Evolutionary conservation across 176 grass and related monocot genomes (phyloP), one percentile per base, ranked within the genome.

Genomic region (Bothriochloa decipiens): DNA sequence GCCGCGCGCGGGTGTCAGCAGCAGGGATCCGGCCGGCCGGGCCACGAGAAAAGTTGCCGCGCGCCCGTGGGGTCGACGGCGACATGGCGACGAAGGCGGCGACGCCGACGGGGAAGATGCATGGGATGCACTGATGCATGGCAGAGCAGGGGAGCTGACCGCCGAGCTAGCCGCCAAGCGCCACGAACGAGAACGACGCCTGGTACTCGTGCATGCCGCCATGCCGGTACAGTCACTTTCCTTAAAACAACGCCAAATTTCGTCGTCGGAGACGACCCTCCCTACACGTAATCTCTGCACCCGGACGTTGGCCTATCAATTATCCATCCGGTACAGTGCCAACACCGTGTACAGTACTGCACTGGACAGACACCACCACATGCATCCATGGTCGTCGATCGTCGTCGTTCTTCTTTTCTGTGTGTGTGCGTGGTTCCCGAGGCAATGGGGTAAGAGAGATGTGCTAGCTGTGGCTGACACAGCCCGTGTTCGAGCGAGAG

Each of bases 181-280:
- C 69, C 46, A 49, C 14, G 14, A 5, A 49, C 14, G 46, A 49
- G 35, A 36, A 4, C 35, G 35, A 36, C 29, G 29, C 29, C 29
- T 32, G 29, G 29, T 32, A 32, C 29, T 32, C 29, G 29, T 32
- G 29, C 35, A 36, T 25, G 61, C 42, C 42, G 10, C 33, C 23
- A 7, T 45, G 18, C 66, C 69, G 70, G 74, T 45, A 87, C 71
- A 87, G 85, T 55, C 63, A 14, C 72, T 47, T 70, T 82, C 86
- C 86, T 82, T 87, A 77, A 87, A 87, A 36, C 72, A 49, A 36
- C 13, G 42, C 43, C 65, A 16, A 50, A 50, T 78, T 69, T 27
- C 63, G 32, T 27, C 8, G 29, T 32, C 29, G 29, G 29, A 32
- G 29, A 32, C 29, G 29, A 32, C 29, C 29, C 29, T 32, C 29